These are phyloP conservation scores for Silene vulgaris DNA, from an alignment of 179 eudicot genomes.

Conservation along the genomic window DNA sequence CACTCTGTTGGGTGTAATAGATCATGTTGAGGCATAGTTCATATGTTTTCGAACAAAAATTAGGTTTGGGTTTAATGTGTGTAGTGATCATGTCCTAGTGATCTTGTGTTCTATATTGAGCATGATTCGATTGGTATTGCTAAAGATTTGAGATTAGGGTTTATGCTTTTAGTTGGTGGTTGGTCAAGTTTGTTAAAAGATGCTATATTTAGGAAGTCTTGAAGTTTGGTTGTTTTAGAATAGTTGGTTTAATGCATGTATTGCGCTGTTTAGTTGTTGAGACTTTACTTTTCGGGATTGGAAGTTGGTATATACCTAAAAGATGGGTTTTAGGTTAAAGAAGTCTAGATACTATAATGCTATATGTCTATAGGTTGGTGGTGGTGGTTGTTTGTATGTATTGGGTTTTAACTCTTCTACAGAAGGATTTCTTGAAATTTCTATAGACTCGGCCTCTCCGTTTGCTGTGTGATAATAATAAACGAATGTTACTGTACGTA, in stretches of 20 bases:
- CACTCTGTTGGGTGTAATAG: neutral
- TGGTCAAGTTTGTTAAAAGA: neutral
- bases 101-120: too few relatives aligned
- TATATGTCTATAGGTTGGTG: neutral
- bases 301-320: conserved; percentile 16
- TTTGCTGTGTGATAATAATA: neutral
- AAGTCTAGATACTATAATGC: neutral
- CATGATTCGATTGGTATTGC: neutral
- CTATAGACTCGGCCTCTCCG: neutral
- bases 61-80: neutral
- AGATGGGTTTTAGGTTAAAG: conserved; percentile 4
- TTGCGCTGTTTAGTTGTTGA: conserved; percentile 15
- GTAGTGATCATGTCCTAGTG: neutral
- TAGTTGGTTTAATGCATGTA: neutral
- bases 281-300: conserved; percentile 8
- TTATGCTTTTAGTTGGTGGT: neutral
- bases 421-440: neutral
- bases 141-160: neutral
- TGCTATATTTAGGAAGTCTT: neutral
- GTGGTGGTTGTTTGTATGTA: neutral
- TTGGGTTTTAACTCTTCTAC: neutral
- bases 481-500: neutral
- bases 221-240: neutral
- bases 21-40: neutral
- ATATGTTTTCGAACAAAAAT: neutral